Percentiles rank a stretch among this genome's conserved stretches.
phyloP scores from a whole-genome alignment of 345 rosid species.

The Ceriops tagal region DNA sequence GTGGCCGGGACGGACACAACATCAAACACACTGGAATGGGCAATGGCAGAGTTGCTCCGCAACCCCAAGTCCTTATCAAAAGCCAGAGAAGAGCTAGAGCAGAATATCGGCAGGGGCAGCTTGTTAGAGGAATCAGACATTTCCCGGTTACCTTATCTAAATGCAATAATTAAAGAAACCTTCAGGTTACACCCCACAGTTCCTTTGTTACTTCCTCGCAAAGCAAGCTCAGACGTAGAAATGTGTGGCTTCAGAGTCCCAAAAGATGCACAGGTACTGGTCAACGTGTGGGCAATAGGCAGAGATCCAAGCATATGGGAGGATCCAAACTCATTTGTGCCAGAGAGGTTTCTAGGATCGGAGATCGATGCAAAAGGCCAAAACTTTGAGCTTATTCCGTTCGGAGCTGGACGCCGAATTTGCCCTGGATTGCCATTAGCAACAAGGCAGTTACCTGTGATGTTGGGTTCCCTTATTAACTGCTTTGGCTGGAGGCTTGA shows the following conservation, averaged over 20 bases:
- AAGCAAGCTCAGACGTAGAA: slow-evolving; percentile 29
- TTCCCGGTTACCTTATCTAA: slow-evolving; percentile 35
- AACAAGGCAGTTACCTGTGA: slow-evolving; percentile 33
- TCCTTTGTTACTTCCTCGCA: slow-evolving; percentile 40
- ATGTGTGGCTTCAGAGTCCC: slow-evolving; percentile 36
- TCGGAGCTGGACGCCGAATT: slow-evolving; percentile 44
- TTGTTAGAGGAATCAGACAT: slow-evolving; percentile 35
- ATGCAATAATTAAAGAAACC: slow-evolving; percentile 49
- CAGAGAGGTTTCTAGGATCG: slow-evolving; percentile 45
- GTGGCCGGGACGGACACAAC: slow-evolving; percentile 46
- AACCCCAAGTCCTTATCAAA: slow-evolving; percentile 26
- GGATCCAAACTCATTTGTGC: slow-evolving; percentile 26
- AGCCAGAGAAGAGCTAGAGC: slow-evolving; percentile 35
- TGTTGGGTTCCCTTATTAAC: slow-evolving; percentile 39
- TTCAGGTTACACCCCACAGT: slow-evolving; percentile 42
- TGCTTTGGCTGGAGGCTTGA: slow-evolving; percentile 44
- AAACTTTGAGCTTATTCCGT: slow-evolving; percentile 37
- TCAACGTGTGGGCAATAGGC: slow-evolving; percentile 52
- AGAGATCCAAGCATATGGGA: slow-evolving; percentile 43
- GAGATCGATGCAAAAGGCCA: slow-evolving; percentile 33
- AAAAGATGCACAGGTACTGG: slow-evolving; percentile 37
- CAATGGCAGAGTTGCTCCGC: slow-evolving; percentile 44
- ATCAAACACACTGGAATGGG: slow-evolving; percentile 52
- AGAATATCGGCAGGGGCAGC: slow-evolving; percentile 29
- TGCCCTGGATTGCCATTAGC: slow-evolving; percentile 50